These are phyloP conservation scores for Endothia cerciana DNA, from an alignment of 2,329 filamentous ascomycete genomes.

Conservation along the genomic window DNA sequence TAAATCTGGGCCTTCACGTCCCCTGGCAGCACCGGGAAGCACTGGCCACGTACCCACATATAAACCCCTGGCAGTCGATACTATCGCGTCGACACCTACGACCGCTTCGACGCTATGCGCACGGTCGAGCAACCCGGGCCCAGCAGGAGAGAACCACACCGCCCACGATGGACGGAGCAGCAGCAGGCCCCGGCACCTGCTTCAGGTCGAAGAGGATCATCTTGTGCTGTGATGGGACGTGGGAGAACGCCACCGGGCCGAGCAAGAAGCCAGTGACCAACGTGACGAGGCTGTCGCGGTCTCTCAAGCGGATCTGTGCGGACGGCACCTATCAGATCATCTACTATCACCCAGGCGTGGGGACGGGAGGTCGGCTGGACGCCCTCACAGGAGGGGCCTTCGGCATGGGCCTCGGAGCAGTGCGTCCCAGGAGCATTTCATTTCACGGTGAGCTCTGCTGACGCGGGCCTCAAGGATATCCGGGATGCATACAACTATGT, in stretches of 20 bases:
- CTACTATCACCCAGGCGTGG: slow-evolving; percentile 39
- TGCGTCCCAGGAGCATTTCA: not conserved
- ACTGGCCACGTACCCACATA: not conserved
- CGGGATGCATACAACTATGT: slow-evolving; percentile 44
- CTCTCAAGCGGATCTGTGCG: slow-evolving; percentile 34
- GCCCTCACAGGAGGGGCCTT: slow-evolving; percentile 39
- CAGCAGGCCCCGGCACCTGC: not conserved
- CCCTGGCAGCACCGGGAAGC: not conserved
- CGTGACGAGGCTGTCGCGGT: slow-evolving; percentile 37
- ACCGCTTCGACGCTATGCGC: not conserved
- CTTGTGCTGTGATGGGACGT: slow-evolving; percentile 41
- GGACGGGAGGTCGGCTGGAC: slow-evolving; percentile 37
- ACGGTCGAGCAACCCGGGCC: not conserved
- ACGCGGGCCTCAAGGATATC: slow-evolving; percentile 34
- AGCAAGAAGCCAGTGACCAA: slow-evolving; percentile 36
- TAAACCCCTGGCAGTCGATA: not conserved
- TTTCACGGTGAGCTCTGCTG: not conserved
- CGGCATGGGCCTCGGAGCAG: slow-evolving; percentile 38
- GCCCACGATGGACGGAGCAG: slow-evolving; percentile 13
- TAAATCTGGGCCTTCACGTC: not conserved
- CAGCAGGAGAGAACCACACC: no score
- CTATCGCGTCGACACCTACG: not conserved
- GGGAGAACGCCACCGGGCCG: slow-evolving; percentile 38
- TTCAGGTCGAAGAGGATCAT: slow-evolving; percentile 35
- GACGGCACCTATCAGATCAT: slow-evolving; percentile 38